Base-by-base conservation (phyloP, 805 yeast species). In the Lipomyces spencermartinsiae region DNA sequence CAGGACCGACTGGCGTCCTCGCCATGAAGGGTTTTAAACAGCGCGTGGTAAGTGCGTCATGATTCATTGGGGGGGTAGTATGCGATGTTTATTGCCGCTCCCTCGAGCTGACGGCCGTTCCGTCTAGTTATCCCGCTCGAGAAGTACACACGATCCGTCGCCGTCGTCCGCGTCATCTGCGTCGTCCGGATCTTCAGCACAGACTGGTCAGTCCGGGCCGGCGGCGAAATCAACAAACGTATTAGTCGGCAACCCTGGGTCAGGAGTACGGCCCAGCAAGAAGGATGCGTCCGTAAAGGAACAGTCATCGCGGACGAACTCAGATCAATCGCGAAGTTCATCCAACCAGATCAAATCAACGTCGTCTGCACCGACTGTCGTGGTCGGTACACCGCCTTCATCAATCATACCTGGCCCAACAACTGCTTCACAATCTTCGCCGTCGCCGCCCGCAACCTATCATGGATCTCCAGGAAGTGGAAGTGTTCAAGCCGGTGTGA, bases 11-110 rank as follows among this genome's bases (percentile, higher is more conserved):
- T 29, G 61, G 61, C 31, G 62, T 51, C 16, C 54, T 51, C 43
- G 63, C 61, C 59, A 74, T 74, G 76, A 74, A 73, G 67, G 76
- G 76, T 62, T 73, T 74, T 66, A 75, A 74, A 58, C 76, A 74
- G 70, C 76, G 76, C 39, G 73, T 74, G 70, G 74, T 72, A 54
- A 29, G 72, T 65, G 10, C 34, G 29, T 8, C 6, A n/a, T 53
- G 25, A 12, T 53, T 53, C 33, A 25, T 29, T 16, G 29, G 8
- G 22, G 37, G 34, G 58, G 7, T n/a, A n/a, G 16, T 19, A 6
- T 10, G 57, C 16, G 8, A 6, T 5, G 39, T 56, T 10, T 56
- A 19, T 16, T 31, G 25, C 16, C n/a, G 25, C 33, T n/a, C 19
- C 31, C 7, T 16, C 49, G 49, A 43, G 49, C 49, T 43, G 49